phyloP scores from a whole-genome alignment of 176 grass and related monocot genomes.

The Calamus simplicifolius region DNA sequence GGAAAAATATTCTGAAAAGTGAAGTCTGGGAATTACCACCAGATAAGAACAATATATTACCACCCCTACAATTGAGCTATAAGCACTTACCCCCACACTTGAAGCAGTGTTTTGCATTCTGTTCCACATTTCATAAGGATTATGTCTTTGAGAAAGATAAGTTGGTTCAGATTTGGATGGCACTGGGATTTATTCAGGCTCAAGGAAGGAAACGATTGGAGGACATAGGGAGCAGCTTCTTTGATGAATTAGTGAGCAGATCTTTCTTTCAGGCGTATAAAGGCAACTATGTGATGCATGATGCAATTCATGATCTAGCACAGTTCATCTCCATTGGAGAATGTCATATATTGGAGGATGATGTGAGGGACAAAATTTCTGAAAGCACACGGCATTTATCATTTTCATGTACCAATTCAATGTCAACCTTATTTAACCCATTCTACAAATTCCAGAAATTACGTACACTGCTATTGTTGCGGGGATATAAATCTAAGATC shows the following conservation, averaged over 20 bases:
- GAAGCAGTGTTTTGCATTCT: constrained; percentile 78
- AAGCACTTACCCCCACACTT: constrained; percentile 51
- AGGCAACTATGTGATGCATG: constrained; percentile 68
- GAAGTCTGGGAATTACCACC: constrained; percentile 68
- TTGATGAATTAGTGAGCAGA: constrained; percentile 61
- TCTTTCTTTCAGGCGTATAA: constrained; percentile 68
- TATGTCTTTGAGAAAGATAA: constrained; percentile 44
- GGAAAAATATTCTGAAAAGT: constrained; percentile 59
- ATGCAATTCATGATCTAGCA: constrained; percentile 72
- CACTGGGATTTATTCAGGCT: constrained; percentile 52
- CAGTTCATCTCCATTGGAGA: constrained; percentile 52
- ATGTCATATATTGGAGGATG: constrained; percentile 41
- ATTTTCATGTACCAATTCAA: constrained; percentile 52
- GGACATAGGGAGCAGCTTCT: constrained; percentile 51
- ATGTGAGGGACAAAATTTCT: neutral
- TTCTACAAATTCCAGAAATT: constrained; percentile 49
- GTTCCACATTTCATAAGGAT: constrained; percentile 71
- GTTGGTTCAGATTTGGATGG: constrained; percentile 70
- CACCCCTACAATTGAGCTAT: constrained; percentile 75
- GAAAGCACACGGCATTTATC: constrained; percentile 41
- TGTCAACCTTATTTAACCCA: constrained; percentile 23
- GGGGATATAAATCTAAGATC: constrained; percentile 50
- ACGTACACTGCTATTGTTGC: constrained; percentile 45
- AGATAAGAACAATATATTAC: constrained; percentile 63
- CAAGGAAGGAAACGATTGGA: constrained; percentile 38